Conservation (phyloP, 495 filamentous ascomycete genomes). For the Aspergillus olivimuriae region DNA sequence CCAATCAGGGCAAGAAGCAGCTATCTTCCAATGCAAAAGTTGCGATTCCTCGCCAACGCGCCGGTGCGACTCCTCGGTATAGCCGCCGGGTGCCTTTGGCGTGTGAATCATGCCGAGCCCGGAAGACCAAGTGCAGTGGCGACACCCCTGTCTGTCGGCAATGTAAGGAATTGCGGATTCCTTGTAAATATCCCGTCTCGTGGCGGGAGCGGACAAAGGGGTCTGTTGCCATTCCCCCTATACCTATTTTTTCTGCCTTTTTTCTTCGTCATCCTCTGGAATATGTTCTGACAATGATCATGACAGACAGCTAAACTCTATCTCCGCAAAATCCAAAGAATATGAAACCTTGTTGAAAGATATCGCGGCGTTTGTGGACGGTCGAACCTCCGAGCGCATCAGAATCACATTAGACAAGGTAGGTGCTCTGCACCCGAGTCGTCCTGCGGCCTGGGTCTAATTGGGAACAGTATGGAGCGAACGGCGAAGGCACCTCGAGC, state of each 20-base stretch:
- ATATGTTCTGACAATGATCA: no score
- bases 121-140: slow-evolving; percentile 60
- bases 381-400: slow-evolving; percentile 30
- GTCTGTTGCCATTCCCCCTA: no score
- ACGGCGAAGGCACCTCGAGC: slow-evolving; percentile 20
- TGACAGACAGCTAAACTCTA: slow-evolving; percentile 32
- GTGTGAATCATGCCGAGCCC: slow-evolving; percentile 66
- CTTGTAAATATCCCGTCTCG: slow-evolving; percentile 49
- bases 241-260: slow-evolving; percentile 1
- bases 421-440: slow-evolving; percentile 1
- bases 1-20: slow-evolving; percentile 12
- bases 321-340: slow-evolving; percentile 43
- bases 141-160: slow-evolving; percentile 52
- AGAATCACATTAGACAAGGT: slow-evolving; percentile 37
- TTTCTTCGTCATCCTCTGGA: no score
- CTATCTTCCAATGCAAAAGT: slow-evolving; percentile 31
- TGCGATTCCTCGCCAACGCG: slow-evolving; percentile 40
- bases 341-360: slow-evolving; percentile 44
- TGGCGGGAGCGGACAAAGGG: slow-evolving; percentile 53
- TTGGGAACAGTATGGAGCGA: slow-evolving; percentile 11
- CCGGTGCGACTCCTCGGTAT: slow-evolving; percentile 27
- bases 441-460: background rate
- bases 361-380: slow-evolving; percentile 26
- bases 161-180: slow-evolving; percentile 45
- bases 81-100: slow-evolving; percentile 46